Base-by-base conservation (phyloP, 108 stramenopile genomes). In the Cylindrotheca fusiformis region DNA sequence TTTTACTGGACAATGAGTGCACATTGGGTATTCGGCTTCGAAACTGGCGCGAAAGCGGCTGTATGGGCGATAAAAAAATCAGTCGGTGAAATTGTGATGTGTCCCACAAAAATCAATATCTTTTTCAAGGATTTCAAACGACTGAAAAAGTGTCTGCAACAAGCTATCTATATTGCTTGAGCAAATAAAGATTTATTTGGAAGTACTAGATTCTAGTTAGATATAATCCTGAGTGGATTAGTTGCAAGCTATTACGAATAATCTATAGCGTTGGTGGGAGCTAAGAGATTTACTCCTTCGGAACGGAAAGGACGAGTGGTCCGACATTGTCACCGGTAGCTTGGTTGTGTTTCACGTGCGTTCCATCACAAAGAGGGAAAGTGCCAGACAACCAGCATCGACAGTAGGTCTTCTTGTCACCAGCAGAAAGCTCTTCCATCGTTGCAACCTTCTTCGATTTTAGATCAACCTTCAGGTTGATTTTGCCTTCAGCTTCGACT, bases 381-480 rank as follows among this genome's bases (percentile, higher is more conserved):
- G 90, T 95, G 20, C 74, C 90, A 14, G 78, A 81, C 58, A 85
- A 72, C 96, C 94, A 93, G 60, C 94, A 95, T 25, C 93, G 82
- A 69, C 86, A 89, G 73, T 80, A 90, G 6, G 89, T 89, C 54
- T 85, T 87, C 75, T 92, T 92, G 27, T 82, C 84, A 36, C 84
- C 84, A 18, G 67, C 60, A 25, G 50, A 62, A 10, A 92, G 30
- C 23, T 53, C 75, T 23, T 80, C 82, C 67, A 71, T 80, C 19
- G 63, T 82, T 58, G 58, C 87, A 23, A 88, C 89, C 69, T 90
- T 90, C 36, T 68, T 68, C 3, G 69, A 75, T 23, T 84, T 81
- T 26, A 86, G 75, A 41, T 90, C 85, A 57, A 90, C 71, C 52
- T 69, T 73, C 23, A 69, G 32, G 74, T 90, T 90, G 72, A 88